Evolutionary conservation across 345 rosid species (phyloP).

Genomic region (Aurinia saxatilis): DNA sequence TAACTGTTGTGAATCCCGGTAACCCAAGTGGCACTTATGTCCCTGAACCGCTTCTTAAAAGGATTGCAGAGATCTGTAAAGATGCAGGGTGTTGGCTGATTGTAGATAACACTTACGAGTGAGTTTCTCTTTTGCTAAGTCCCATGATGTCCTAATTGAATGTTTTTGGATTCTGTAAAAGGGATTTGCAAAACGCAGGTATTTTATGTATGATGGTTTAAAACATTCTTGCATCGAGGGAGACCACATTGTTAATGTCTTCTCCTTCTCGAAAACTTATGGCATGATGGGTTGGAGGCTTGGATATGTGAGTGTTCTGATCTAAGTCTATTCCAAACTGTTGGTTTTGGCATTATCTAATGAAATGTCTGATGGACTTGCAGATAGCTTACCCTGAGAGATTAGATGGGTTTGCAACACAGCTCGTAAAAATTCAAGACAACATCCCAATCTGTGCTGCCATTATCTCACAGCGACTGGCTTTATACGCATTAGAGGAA

Average conservation of each 20-base stretch:
- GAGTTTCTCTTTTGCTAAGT: conserved; percentile 31
- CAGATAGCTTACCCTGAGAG: conserved; percentile 91
- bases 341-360: not conserved
- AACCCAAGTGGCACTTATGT: conserved; percentile 91
- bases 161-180: not conserved
- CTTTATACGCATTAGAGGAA: conserved; percentile 61
- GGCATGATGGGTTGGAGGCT: conserved; percentile 99
- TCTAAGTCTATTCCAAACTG: not conserved
- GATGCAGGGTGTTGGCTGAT: conserved; percentile 92
- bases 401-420: conserved; percentile 60
- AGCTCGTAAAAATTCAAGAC: conserved; percentile 86
- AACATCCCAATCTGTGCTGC: conserved; percentile 93
- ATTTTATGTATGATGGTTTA: conserved; percentile 88
- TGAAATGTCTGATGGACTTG: conserved; percentile 8
- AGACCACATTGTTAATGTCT: conserved; percentile 82
- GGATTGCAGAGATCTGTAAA: conserved; percentile 77
- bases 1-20: conserved; percentile 91
- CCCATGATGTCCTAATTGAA: not conserved
- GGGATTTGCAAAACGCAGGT: conserved; percentile 40
- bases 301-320: conserved; percentile 70
- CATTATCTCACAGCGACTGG: conserved; percentile 73
- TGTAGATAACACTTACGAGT: conserved; percentile 97
- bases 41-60: conserved; percentile 84
- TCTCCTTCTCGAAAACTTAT: conserved; percentile 96
- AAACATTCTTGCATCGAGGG: conserved; percentile 88